A percentile compares a stretch with the other conserved stretches of the same genome.
These are phyloP conservation scores for Trametes sp. DNA, from an alignment of 1,284 basidiomycete genomes.

Conservation along the genomic window DNA sequence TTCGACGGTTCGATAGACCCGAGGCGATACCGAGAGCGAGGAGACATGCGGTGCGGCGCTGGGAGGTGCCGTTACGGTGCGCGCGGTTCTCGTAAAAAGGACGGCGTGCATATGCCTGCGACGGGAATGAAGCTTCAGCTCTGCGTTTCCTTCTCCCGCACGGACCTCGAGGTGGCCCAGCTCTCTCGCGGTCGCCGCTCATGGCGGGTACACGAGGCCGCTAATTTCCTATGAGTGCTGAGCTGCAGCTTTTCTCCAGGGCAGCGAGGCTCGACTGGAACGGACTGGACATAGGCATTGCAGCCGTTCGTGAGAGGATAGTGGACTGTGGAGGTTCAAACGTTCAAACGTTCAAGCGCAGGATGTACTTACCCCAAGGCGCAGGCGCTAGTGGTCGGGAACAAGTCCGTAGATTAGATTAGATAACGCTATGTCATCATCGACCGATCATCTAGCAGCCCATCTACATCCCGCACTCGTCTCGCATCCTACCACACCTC, in stretches of 20 bases:
- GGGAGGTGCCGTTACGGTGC: neutral
- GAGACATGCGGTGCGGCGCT: neutral
- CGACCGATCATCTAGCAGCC: slow-evolving; percentile 1
- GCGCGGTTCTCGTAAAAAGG: neutral
- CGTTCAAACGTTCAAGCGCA: too few species aligned
- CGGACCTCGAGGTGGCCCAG: slow-evolving; percentile 1
- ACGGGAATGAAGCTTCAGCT: slow-evolving; percentile 9
- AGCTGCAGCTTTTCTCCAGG: too few species aligned
- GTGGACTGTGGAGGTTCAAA: too few species aligned
- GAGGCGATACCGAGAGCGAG: slow-evolving; percentile 10
- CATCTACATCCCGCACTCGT: neutral
- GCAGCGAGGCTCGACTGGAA: too few species aligned
- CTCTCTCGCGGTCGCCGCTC: neutral
- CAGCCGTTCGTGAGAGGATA: neutral
- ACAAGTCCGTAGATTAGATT: slow-evolving; percentile 3
- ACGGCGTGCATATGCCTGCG: slow-evolving; percentile 7
- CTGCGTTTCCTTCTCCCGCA: neutral
- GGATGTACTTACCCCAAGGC: too few species aligned
- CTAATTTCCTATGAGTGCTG: too few species aligned
- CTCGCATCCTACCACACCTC: neutral
- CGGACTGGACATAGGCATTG: too few species aligned
- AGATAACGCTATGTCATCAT: slow-evolving; percentile 15
- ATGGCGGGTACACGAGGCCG: too few species aligned
- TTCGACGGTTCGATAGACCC: slow-evolving; percentile 13
- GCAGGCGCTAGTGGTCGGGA: neutral